Percentiles rank a stretch among this genome's conserved stretches.
Conservation (phyloP, 345 rosid genomes). For the Turnera subulata region DNA sequence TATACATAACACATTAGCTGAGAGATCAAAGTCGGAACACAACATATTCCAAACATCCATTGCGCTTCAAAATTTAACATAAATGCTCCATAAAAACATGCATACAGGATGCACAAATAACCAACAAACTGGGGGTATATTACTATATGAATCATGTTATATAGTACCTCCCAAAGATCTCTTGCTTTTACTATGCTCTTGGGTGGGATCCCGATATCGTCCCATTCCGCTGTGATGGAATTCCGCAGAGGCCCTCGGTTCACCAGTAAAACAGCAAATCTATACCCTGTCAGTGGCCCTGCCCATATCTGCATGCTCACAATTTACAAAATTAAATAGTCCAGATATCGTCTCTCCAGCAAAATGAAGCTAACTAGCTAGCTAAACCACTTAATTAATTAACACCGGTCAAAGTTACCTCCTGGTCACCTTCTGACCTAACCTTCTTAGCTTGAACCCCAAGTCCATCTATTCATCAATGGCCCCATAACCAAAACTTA, state of each 20-base stretch:
- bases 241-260: conserved; percentile 15
- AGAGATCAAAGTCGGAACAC: too few species aligned
- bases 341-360: too few species aligned
- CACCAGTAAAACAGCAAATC: conserved; percentile 19
- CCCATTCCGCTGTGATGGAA: conserved; percentile 23
- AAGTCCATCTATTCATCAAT: neutral
- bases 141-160: neutral
- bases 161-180: conserved; percentile 26
- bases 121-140: too few species aligned
- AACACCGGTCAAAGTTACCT: neutral
- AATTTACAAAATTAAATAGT: too few species aligned
- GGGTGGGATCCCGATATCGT: conserved; percentile 23
- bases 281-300: conserved; percentile 25
- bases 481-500: neutral
- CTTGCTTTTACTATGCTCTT: conserved; percentile 17
- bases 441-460: neutral
- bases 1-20: too few species aligned
- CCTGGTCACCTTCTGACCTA: neutral
- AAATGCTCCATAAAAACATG: too few species aligned
- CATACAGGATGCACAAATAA: too few species aligned
- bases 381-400: neutral
- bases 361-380: too few species aligned
- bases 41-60: too few species aligned
- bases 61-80: too few species aligned
- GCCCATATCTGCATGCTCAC: conserved; percentile 28